phyloP scores from a whole-genome alignment of 306 rosid species.

The Astragalus glycyphyllos region DNA sequence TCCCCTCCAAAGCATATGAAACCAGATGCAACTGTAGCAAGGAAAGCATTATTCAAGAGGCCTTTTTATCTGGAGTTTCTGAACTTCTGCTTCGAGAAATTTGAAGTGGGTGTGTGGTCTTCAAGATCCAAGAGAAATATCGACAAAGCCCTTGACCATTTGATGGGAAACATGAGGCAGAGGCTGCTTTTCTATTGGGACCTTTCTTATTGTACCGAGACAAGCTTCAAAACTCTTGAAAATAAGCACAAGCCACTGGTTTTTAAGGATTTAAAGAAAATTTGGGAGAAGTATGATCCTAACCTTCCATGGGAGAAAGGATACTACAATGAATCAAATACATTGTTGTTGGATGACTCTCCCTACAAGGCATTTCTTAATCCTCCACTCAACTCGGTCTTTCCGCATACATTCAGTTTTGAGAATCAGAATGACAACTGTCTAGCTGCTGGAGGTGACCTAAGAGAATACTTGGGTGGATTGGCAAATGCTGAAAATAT shows the following conservation, averaged over 20 bases:
- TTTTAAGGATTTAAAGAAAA: constrained; percentile 76
- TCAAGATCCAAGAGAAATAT: constrained; percentile 73
- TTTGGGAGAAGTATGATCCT: constrained; percentile 81
- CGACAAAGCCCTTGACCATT: constrained; percentile 45
- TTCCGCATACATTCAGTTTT: constrained; percentile 62
- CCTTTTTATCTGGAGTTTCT: constrained; percentile 79
- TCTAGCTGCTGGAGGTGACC: constrained; percentile 65
- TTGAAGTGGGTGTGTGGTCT: constrained; percentile 93
- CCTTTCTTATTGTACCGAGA: constrained; percentile 63
- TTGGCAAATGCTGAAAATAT: constrained; percentile 62
- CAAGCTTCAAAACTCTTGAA: constrained; percentile 65
- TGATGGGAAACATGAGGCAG: constrained; percentile 71
- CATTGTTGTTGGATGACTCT: constrained; percentile 85
- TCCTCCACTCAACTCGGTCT: constrained; percentile 67
- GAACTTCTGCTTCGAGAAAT: constrained; percentile 81
- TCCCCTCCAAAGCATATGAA: constrained; percentile 58
- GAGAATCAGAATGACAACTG: constrained; percentile 54
- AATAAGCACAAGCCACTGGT: constrained; percentile 66
- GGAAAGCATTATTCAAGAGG: constrained; percentile 77
- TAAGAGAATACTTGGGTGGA: constrained; percentile 59
- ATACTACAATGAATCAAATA: constrained; percentile 68
- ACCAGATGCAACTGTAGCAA: constrained; percentile 58
- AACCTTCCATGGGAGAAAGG: constrained; percentile 84
- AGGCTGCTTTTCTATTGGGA: constrained; percentile 84
- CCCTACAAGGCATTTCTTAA: constrained; percentile 87